Evolutionary conservation across 345 rosid genomes (phyloP), one percentile per base, ranked within the genome.

Genomic region (Linum lewisii): DNA sequence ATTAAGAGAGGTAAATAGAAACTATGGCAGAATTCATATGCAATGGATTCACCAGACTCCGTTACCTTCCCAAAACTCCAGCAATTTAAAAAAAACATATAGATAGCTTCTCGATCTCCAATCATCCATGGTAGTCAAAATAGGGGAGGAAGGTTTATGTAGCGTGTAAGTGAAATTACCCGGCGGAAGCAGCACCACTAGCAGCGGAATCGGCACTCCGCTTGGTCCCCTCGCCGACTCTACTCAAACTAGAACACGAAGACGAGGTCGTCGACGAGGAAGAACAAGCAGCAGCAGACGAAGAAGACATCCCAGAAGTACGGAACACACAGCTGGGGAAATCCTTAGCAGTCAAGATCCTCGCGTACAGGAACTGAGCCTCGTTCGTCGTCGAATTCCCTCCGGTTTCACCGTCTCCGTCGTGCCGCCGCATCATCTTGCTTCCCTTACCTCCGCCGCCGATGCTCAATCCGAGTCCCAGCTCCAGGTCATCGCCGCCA

Each of bases 191-290:
- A n/a, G n/a, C 70, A 56, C 75, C 77, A 66, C 83, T 42, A 8
- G 73, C 69, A 58, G 80, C 76, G 68, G 84, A 79, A 75, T 90
- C 94, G 58, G 89, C 87, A 61, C 76, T 73, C 70, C 91, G 75
- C 77, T 87, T 83, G 58, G 72, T 70, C 66, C 87, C 86, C 66
- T 82, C 77, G 64, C 73, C 71, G 63, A 65, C 71, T 76, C 76
- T 75, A 62, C 78, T 80, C 70, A 67, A 57, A 42, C 83, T 78
- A 54, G 82, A 75, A 55, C 89, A 75, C 9, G 87, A 79, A 1
- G 92, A 77, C 1, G 73, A 57, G 2, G 66, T 19, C 0, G 91
- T 72, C 0, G 82, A 68, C 0, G 84, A 74, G 0, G 82, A 72
- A 5, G 77, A 23, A 38, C 72, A 34, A 18, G 72, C 52, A 26